Percentiles rank a stretch among this genome's conserved stretches.
These are phyloP conservation scores for Oldenlandia corymbosa DNA, from an alignment of 257 asterid genomes.

Conservation along the genomic window DNA sequence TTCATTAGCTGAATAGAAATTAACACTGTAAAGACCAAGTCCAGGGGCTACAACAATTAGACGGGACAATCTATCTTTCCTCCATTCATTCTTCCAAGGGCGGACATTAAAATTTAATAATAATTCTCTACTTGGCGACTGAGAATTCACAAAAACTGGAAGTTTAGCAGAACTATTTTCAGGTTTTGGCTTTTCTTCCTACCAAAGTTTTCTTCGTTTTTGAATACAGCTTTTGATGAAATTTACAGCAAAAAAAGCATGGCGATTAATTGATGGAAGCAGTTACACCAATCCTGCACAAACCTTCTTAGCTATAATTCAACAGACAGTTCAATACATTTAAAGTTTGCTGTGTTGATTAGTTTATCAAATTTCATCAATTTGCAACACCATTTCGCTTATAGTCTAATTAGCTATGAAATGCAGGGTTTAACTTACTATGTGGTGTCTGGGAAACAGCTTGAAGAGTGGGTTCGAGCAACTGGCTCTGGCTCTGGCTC, in stretches of 20 bases:
- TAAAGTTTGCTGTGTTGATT: not conserved
- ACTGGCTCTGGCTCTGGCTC: constrained; percentile 12
- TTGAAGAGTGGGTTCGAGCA: constrained; percentile 18
- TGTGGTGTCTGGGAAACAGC: constrained; percentile 10
- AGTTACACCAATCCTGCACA: not conserved
- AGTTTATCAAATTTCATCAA: not conserved
- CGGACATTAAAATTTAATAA: no score
- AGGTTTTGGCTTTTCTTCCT: no score
- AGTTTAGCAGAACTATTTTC: not conserved
- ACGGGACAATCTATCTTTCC: no score
- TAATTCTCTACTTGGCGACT: no score
- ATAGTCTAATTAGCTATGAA: not conserved
- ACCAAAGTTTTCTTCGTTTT: no score
- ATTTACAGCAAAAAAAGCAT: not conserved
- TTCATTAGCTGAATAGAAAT: not conserved
- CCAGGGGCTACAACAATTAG: not conserved
- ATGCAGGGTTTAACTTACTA: constrained; percentile 25
- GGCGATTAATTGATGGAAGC: no score
- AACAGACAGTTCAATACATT: no score
- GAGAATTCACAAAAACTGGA: not conserved
- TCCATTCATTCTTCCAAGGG: no score
- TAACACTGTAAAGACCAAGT: not conserved
- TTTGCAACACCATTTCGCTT: not conserved
- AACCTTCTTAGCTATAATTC: no score
- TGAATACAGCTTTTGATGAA: no score